Percentiles rank a stretch among this genome's conserved stretches.
Conservation (phyloP, 2,329 filamentous ascomycete genomes). For the Ophiocordyceps robertsii region DNA sequence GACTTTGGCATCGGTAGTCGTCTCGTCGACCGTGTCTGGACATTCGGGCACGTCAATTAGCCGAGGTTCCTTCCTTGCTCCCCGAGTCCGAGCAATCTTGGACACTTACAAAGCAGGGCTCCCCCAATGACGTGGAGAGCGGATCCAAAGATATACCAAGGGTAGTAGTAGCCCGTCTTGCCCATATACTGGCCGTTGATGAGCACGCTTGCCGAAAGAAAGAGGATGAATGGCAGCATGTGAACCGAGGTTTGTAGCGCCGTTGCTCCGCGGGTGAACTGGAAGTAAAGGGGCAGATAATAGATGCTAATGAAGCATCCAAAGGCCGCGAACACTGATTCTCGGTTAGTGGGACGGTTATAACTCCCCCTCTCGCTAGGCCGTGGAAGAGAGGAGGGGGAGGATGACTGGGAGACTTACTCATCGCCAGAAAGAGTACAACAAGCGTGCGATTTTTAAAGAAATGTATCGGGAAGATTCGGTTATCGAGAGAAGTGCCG, state of each 20-base stretch:
- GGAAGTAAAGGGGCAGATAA: slow-evolving; percentile 36
- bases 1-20: slow-evolving; percentile 7
- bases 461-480: slow-evolving; percentile 35
- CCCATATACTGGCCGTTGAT: slow-evolving; percentile 21
- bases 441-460: slow-evolving; percentile 21
- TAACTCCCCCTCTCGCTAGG: too few species aligned
- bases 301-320: slow-evolving; percentile 21
- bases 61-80: background rate
- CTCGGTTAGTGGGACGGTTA: too few species aligned
- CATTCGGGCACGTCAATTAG: background rate
- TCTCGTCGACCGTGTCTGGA: slow-evolving; percentile 1
- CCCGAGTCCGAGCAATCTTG: too few species aligned
- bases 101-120: slow-evolving; percentile 14
- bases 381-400: too few species aligned
- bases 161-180: slow-evolving; percentile 22
- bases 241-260: slow-evolving; percentile 23
- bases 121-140: slow-evolving; percentile 17
- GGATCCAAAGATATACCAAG: slow-evolving; percentile 22
- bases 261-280: slow-evolving; percentile 27
- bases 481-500: slow-evolving; percentile 6
- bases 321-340: slow-evolving; percentile 2
- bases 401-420: background rate
- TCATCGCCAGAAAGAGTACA: slow-evolving; percentile 26
- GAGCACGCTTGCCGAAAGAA: slow-evolving; percentile 19
- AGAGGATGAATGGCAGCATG: slow-evolving; percentile 25